phyloP scores from a whole-genome alignment of 2,329 filamentous ascomycete species.

The Aureobasidium sp. region DNA sequence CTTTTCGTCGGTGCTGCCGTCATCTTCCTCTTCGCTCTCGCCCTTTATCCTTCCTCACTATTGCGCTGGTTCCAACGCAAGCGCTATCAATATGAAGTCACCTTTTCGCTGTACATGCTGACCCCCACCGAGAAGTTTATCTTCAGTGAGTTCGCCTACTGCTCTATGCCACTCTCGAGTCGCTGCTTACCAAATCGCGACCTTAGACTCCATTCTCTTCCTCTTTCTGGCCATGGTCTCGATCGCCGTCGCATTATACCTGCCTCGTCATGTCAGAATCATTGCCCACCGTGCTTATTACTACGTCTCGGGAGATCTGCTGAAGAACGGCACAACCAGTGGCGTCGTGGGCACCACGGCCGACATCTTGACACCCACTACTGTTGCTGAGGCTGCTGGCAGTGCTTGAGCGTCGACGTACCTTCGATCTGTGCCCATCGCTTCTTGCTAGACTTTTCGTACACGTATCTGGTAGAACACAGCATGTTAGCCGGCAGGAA shows the following conservation, averaged over 20 bases:
- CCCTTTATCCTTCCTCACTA: conserved; percentile 47
- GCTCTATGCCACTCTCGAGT: no score
- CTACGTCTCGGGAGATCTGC: conserved; percentile 75
- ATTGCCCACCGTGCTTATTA: conserved; percentile 84
- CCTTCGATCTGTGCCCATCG: not conserved
- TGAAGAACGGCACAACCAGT: not conserved
- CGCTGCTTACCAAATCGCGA: not conserved
- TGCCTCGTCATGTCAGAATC: conserved; percentile 81
- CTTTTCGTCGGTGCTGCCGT: conserved; percentile 64
- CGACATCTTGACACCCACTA: not conserved
- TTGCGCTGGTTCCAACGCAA: conserved; percentile 88
- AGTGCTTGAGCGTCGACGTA: not conserved
- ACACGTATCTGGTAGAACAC: no score
- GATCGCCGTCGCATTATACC: conserved; percentile 83
- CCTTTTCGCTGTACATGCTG: conserved; percentile 94
- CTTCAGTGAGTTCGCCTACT: conserved; percentile 63
- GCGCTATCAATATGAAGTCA: conserved; percentile 97
- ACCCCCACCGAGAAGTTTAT: conserved; percentile 94
- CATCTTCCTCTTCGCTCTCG: conserved; percentile 36
- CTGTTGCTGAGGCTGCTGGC: not conserved
- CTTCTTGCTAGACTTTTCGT: not conserved
- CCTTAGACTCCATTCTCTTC: conserved; percentile 79
- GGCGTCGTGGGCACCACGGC: not conserved
- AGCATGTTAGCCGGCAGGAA: not conserved
- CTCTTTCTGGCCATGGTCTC: conserved; percentile 79